Base-by-base conservation (phyloP, 176 grass and related monocot genomes). In the Olyra latifolia region DNA sequence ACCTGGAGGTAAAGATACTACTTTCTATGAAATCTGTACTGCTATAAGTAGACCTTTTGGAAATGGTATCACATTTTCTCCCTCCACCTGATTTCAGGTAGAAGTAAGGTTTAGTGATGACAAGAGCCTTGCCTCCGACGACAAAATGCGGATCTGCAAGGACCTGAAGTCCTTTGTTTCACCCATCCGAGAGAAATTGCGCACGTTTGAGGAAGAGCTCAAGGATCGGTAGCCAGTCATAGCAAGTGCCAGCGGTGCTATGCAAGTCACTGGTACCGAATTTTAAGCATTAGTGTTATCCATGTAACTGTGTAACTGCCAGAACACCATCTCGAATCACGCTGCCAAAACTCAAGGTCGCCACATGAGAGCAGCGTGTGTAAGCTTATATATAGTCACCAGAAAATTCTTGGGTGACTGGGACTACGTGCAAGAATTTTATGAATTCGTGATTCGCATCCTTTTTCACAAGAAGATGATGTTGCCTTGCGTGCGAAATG, bases 101-200 rank as follows among this genome's bases (percentile, higher is more conserved):
- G 66, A 88, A 74, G 75, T 98, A 47, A 95, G 90, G 41, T 87
- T 95, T 62, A 88, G 88, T 1, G 96, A 98, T 23, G 93, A 91
- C 11, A 91, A 97, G 66, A 71, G 67, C 78, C 84, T 95, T 0
- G 47, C 44, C 78, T 75, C 65, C 0, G 55, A 84, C 0, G 86
- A 93, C 71, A 91, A 89, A 74, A 91, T 29, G 27, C 76, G 58
- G 86, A 89, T 99, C 3, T 64, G 81, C 83, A 95, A 88, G 81
- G 96, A 95, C 84, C 20, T 99, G 64, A 86, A 78, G 53, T 79
- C 65, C n/a, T 99, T 99, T 62, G 50, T 99, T 28, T 15, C 71
- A 0, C 90, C 90, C 4, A 89, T 95, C 43, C 79, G 87, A 56
- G 81, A 95, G 78, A 93, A 89, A 35, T 52, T 99, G 53, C 30